Conservation (phyloP, 192 early-diverging fungal species). For the Podila horticola region DNA sequence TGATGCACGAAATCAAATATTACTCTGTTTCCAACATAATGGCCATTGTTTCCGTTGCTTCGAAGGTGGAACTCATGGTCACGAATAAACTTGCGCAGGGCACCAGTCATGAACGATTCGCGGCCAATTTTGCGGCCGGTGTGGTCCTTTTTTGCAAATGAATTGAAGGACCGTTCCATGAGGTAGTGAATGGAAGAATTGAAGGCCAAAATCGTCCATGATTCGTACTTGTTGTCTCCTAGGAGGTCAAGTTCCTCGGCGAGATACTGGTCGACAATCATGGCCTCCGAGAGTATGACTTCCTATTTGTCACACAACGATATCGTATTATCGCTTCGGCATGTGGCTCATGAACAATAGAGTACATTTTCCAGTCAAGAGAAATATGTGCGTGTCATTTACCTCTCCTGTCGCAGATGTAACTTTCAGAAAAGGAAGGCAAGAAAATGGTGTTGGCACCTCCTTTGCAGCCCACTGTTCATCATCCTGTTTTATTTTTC, state of each 20-base stretch:
- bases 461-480: conserved; percentile 14
- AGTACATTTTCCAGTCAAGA: not conserved
- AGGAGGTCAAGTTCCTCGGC: conserved; percentile 28
- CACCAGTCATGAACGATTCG: conserved; percentile 1
- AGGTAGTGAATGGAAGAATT: conserved; percentile 31
- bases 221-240: conserved; percentile 33
- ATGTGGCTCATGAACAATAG: not conserved
- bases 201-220: conserved; percentile 13
- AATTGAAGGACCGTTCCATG: conserved; percentile 15
- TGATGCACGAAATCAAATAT: not conserved
- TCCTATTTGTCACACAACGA: conserved; percentile 4
- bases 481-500: not conserved
- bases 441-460: conserved; percentile 16
- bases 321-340: not conserved
- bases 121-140: not conserved
- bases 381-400: not conserved
- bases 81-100: conserved; percentile 13
- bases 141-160: not conserved
- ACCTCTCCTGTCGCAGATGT: conserved; percentile 6
- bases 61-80: conserved; percentile 41
- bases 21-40: conserved; percentile 47
- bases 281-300: conserved; percentile 18
- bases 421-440: conserved; percentile 22
- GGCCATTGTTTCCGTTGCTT: conserved; percentile 37
- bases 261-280: conserved; percentile 28